Evolutionary conservation across 306 rosid genomes (phyloP).

Genomic region (Acmispon strigosus): DNA sequence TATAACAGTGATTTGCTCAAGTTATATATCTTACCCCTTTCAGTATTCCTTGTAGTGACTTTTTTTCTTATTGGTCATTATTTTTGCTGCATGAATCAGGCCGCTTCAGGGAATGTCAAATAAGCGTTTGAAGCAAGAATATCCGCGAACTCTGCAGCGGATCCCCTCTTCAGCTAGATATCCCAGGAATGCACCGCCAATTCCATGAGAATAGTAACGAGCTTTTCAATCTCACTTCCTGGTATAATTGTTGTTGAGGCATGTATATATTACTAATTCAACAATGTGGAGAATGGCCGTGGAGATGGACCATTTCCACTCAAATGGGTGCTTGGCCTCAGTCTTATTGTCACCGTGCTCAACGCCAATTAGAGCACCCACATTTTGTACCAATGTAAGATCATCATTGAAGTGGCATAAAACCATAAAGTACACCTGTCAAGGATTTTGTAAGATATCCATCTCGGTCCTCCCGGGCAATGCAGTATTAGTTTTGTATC

Average conservation of each 20-base stretch:
- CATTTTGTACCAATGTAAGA: constrained; percentile 20
- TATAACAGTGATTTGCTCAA: not conserved
- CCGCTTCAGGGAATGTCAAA: constrained; percentile 53
- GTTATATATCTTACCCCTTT: not conserved
- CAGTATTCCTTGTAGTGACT: not conserved
- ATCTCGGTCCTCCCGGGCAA: constrained; percentile 28
- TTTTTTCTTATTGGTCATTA: constrained; percentile 4
- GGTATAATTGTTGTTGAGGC: constrained; percentile 35
- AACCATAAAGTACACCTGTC: constrained; percentile 12
- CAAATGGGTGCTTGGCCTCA: constrained; percentile 17
- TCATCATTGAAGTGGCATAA: constrained; percentile 24
- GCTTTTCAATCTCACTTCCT: constrained; percentile 28
- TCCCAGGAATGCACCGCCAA: constrained; percentile 78
- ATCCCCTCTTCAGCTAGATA: constrained; percentile 70
- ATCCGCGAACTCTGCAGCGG: constrained; percentile 61
- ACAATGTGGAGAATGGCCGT: constrained; percentile 21
- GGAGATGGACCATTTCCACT: constrained; percentile 25
- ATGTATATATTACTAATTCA: constrained; percentile 37
- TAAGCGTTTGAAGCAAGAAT: constrained; percentile 83
- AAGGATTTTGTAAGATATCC: constrained; percentile 26
- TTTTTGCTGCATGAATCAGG: constrained; percentile 31
- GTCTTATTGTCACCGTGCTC: constrained; percentile 11
- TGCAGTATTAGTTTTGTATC: constrained; percentile 22
- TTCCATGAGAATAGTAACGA: constrained; percentile 48
- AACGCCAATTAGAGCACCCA: constrained; percentile 27